phyloP scores from a whole-genome alignment of 1,284 basidiomycete genomes.

The Pascua guehoae region DNA sequence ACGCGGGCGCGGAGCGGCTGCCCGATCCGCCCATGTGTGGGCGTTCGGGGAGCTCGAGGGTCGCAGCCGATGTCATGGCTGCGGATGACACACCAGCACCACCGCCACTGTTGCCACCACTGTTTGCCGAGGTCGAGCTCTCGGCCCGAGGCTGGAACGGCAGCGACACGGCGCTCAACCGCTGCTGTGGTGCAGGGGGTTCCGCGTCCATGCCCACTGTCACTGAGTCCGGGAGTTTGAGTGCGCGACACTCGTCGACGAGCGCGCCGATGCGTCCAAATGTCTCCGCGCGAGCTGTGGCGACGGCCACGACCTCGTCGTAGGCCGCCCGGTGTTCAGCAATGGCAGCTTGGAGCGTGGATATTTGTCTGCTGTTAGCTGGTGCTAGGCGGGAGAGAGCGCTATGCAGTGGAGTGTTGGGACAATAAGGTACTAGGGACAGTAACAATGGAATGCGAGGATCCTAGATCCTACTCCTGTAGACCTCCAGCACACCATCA shows the following conservation, averaged over 20 bases:
- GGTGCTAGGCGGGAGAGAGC: background rate
- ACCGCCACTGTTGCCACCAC: too few relatives aligned
- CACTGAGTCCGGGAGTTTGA: constrained; percentile 28
- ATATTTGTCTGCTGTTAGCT: constrained; percentile 29
- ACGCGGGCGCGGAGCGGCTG: too few relatives aligned
- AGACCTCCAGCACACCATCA: too few relatives aligned
- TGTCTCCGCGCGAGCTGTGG: constrained; percentile 27
- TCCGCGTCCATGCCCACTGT: background rate
- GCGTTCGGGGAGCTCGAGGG: too few relatives aligned
- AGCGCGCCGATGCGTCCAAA: constrained; percentile 32
- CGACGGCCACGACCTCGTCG: constrained; percentile 20
- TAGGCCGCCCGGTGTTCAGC: constrained; percentile 32
- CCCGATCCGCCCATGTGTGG: too few relatives aligned
- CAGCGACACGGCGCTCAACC: constrained; percentile 24
- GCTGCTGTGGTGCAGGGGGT: background rate
- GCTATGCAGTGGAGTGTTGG: background rate
- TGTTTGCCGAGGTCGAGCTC: too few relatives aligned
- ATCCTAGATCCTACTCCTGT: too few relatives aligned
- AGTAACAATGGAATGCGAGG: too few relatives aligned
- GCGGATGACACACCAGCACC: too few relatives aligned
- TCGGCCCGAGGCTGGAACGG: constrained; percentile 29
- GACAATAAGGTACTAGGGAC: too few relatives aligned
- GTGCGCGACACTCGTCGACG: constrained; percentile 33
- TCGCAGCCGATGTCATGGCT: too few relatives aligned
- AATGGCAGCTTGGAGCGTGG: constrained; percentile 24